Evolutionary conservation across 192 early-diverging fungal genomes (phyloP).

Genomic region (Dimargaris xerosporica): DNA sequence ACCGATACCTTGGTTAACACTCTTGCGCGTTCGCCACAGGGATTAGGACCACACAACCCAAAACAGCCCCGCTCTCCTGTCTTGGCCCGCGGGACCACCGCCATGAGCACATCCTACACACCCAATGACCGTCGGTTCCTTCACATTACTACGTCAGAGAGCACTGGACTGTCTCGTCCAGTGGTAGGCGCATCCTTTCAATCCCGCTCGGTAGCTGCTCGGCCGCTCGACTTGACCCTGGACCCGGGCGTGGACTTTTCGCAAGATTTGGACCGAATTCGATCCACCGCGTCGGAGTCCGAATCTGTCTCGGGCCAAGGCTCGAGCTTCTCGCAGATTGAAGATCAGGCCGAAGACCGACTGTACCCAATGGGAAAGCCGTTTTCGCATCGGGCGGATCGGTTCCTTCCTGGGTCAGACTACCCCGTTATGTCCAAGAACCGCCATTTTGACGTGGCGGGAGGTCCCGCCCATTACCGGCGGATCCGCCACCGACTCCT

Average conservation of each 20-base stretch:
- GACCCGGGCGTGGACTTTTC: background rate
- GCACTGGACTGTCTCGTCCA: no score
- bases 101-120: background rate
- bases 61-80: background rate
- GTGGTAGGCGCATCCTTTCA: background rate
- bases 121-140: background rate
- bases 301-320: background rate
- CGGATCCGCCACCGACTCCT: background rate
- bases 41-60: background rate
- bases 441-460: background rate
- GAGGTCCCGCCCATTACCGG: background rate
- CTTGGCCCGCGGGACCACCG: background rate
- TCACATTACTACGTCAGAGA: no score
- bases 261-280: background rate
- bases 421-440: background rate
- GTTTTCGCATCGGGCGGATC: background rate
- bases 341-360: background rate
- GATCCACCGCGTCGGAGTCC: background rate
- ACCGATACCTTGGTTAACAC: background rate
- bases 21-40: background rate
- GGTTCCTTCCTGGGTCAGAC: background rate
- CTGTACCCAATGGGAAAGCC: constrained; percentile 3
- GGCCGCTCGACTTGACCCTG: no score
- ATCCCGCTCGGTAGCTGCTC: no score
- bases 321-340: background rate